Evolutionary conservation across 495 filamentous ascomycete genomes (phyloP).

Genomic region (Podospora appendiculata): DNA sequence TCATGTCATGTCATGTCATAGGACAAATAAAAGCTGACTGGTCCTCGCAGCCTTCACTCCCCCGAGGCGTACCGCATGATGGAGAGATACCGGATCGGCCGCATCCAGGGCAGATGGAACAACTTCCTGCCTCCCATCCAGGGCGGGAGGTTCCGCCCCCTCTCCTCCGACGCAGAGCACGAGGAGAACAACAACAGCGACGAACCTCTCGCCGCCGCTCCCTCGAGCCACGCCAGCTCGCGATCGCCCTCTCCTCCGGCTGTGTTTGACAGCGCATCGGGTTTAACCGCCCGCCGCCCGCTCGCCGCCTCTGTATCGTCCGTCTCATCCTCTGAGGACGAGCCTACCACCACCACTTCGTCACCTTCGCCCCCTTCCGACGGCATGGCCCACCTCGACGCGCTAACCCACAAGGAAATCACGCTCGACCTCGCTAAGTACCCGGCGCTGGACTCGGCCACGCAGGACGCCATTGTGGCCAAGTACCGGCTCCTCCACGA

Average conservation of each 20-base stretch:
- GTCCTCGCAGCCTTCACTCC: conserved; percentile 68
- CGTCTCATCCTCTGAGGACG: conserved; percentile 36
- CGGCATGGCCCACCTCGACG: conserved; percentile 60
- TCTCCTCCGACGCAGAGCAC: conserved; percentile 18
- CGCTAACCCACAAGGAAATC: conserved; percentile 66
- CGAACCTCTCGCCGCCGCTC: background rate
- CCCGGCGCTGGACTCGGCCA: conserved; percentile 64
- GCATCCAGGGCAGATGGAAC: conserved; percentile 71
- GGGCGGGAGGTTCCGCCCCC: conserved; percentile 69
- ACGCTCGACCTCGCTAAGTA: conserved; percentile 73
- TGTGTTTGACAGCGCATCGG: conserved; percentile 50
- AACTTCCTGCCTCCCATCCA: conserved; percentile 93
- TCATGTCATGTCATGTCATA: background rate
- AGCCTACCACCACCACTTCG: too few relatives aligned
- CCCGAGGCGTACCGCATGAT: conserved; percentile 67
- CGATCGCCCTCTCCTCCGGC: conserved; percentile 56
- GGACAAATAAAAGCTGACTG: background rate
- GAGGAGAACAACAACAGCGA: conserved; percentile 21
- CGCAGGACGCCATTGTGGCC: conserved; percentile 68
- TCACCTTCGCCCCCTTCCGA: conserved; percentile 16
- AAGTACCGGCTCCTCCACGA: conserved; percentile 73
- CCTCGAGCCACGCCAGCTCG: conserved; percentile 36
- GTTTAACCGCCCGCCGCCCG: conserved; percentile 8
- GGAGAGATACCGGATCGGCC: conserved; percentile 76
- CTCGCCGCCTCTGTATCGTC: conserved; percentile 33